phyloP scores from a whole-genome alignment of 2,329 filamentous ascomycete genomes.

The Nothophaeocryptopus gaeumannii region DNA sequence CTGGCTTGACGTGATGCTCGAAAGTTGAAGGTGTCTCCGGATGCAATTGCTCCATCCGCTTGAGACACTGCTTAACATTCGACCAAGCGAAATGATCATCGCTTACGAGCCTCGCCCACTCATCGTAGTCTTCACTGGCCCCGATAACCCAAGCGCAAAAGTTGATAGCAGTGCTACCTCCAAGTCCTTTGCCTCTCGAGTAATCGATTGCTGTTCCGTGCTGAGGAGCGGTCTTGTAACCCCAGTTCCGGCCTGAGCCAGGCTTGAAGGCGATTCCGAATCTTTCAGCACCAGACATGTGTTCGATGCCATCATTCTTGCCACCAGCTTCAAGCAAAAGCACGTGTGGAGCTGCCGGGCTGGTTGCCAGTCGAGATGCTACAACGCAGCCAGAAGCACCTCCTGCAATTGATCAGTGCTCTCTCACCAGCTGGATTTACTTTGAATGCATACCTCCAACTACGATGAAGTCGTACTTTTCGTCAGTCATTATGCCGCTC shows the following conservation, averaged over 20 bases:
- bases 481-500: background rate
- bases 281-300: slow-evolving; percentile 34
- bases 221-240: slow-evolving; percentile 46
- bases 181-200: slow-evolving; percentile 47
- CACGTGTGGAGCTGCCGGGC: slow-evolving; percentile 50
- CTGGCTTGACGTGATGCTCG: too few species aligned
- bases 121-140: slow-evolving; percentile 59
- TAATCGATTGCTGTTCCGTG: slow-evolving; percentile 36
- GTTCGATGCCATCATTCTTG: slow-evolving; percentile 46
- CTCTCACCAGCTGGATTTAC: background rate
- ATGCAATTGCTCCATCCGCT: too few species aligned
- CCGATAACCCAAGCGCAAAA: slow-evolving; percentile 53
- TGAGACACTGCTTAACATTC: slow-evolving; percentile 34
- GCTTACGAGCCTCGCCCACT: slow-evolving; percentile 56
- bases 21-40: too few species aligned
- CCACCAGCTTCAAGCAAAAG: slow-evolving; percentile 62
- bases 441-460: slow-evolving; percentile 37
- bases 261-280: slow-evolving; percentile 47
- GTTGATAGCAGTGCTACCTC: slow-evolving; percentile 47
- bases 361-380: slow-evolving; percentile 52
- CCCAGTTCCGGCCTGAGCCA: slow-evolving; percentile 44
- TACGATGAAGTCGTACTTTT: slow-evolving; percentile 39
- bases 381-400: slow-evolving; percentile 61
- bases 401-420: slow-evolving; percentile 36
- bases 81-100: slow-evolving; percentile 59